Base-by-base conservation (phyloP, 306 rosid genomes). In the Glycine tomentella region DNA sequence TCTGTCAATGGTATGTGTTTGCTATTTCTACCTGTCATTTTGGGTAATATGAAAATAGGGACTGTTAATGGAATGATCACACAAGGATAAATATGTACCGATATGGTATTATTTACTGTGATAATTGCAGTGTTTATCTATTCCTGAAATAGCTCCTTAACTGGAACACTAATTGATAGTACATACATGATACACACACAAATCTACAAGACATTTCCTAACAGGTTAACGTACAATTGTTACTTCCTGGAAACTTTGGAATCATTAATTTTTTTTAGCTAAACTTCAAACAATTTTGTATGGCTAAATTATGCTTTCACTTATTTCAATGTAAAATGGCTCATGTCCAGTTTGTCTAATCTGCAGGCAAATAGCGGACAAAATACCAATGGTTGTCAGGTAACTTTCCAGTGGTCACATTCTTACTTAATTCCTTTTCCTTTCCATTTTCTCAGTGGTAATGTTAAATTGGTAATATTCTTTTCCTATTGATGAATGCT, bases 281-380 rank as follows among this genome's bases (percentile, higher is more conserved):
- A 9, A 76, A 69, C 45, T 50, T 17, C 12, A 46, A 57, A 48
- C 16, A 16, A 13, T 78, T n/a, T 70, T 64, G 20, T 64, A 38
- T 63, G 56, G 40, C 40, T 68, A 58, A 76, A 72, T 76, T 69
- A 77, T 76, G 20, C 64, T 51, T 73, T 66, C 50, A 51, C 71
- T 72, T 57, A 56, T 61, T 80, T 51, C 44, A 56, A 52, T 79
- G 34, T 66, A 52, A 53, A 36, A 80, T 83, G 12, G 20, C 55
- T 71, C 15, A 58, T 66, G 40, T 34, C 14, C 25, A 4, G n/a
- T 25, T 69, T 65, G 50, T 80, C 57, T 72, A 78, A 71, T 84
- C 75, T 87, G 74, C 97, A 95, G 99, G 98, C 99, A 82, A 95
- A 95, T 68, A 95, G 99, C 13, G 98, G 99, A 59, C 89, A 84